phyloP scores from a whole-genome alignment of 352 stramenopile genomes.

The Phytophthora pisi region DNA sequence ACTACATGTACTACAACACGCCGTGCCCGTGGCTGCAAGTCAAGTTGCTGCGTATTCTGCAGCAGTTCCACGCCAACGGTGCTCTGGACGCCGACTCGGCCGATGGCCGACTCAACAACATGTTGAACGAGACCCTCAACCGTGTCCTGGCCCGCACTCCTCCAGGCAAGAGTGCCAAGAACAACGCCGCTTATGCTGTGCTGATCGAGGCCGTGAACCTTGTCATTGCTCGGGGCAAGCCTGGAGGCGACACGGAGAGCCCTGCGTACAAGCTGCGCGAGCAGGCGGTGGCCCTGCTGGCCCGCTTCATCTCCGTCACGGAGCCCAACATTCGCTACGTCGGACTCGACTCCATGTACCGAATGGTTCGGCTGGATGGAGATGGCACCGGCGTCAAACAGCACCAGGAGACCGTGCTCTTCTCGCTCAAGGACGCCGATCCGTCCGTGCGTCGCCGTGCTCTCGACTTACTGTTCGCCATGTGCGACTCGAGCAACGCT shows the following conservation, averaged over 20 bases:
- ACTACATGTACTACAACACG: slow-evolving; percentile 99
- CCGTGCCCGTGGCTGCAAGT: slow-evolving; percentile 97
- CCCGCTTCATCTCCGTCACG: slow-evolving; percentile 97
- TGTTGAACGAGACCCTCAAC: slow-evolving; percentile 91
- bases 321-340: slow-evolving; percentile 98
- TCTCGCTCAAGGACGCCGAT: slow-evolving; percentile 97
- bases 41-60: slow-evolving; percentile 92
- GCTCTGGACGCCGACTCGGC: slow-evolving; percentile 55
- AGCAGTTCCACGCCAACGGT: slow-evolving; percentile 84
- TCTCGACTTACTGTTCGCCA: slow-evolving; percentile 98
- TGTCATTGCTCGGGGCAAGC: slow-evolving; percentile 94
- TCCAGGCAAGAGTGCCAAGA: slow-evolving; percentile 89
- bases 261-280: slow-evolving; percentile 86
- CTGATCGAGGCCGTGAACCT: slow-evolving; percentile 98
- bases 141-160: slow-evolving; percentile 92
- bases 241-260: slow-evolving; percentile 38
- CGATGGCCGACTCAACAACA: slow-evolving; percentile 45
- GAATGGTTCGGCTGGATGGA: slow-evolving; percentile 91
- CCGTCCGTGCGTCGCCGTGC: slow-evolving; percentile 95
- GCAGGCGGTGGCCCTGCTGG: slow-evolving; percentile 93
- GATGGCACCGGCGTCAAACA: slow-evolving; percentile 91
- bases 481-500: slow-evolving; percentile 96
- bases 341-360: slow-evolving; percentile 96
- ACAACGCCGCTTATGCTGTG: slow-evolving; percentile 96
- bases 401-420: slow-evolving; percentile 95